Evolutionary conservation across 2,329 filamentous ascomycete genomes (phyloP).

Genomic region (Paraconiothyrium sp.): DNA sequence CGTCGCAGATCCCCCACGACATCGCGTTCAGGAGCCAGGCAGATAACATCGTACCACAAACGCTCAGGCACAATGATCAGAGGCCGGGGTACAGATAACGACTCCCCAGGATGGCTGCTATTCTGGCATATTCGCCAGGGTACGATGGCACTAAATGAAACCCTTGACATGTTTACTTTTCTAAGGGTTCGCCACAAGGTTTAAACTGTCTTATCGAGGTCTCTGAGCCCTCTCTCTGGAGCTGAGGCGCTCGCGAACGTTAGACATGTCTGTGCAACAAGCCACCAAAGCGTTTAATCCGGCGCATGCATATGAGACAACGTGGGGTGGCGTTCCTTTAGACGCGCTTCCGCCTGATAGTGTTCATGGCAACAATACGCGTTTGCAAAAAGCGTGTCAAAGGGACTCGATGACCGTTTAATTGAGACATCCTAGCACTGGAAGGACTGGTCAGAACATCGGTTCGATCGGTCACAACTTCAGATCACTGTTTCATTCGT

Average conservation of each 20-base stretch:
- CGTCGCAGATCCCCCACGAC: constrained; percentile 7
- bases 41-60: neutral
- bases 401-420: neutral
- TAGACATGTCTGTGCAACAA: neutral
- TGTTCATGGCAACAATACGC: neutral
- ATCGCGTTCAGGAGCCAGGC: neutral
- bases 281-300: neutral
- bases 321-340: neutral
- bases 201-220: neutral
- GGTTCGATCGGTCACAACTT: neutral
- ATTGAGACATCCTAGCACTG: neutral
- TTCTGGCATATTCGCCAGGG: neutral
- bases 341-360: neutral
- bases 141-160: neutral
- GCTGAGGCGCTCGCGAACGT: neutral
- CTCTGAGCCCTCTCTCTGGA: neutral
- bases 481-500: neutral
- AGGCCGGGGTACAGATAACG: neutral
- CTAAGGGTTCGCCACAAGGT: neutral
- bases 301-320: neutral
- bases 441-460: too few relatives aligned
- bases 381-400: neutral
- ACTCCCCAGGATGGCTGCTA: neutral
- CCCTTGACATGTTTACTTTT: neutral
- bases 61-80: neutral